phyloP scores from a whole-genome alignment of 257 asterid species.

The Fraxinus cuspidata region DNA sequence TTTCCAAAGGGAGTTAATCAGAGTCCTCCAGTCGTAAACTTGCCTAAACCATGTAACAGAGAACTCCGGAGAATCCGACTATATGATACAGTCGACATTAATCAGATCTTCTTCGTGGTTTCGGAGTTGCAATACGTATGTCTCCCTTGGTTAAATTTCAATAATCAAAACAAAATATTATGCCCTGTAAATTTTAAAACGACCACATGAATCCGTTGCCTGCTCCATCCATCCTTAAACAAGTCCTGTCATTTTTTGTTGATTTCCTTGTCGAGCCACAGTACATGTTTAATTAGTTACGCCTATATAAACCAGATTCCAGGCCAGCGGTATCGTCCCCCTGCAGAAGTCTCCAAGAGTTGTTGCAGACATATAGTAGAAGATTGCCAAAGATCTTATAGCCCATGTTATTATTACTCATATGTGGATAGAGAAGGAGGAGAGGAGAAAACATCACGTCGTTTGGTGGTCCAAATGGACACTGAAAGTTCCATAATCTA shows the following conservation, averaged over 20 bases:
- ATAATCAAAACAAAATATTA: background rate
- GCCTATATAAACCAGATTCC: constrained; percentile 43
- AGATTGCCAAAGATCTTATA: constrained; percentile 41
- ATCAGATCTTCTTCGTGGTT: constrained; percentile 61
- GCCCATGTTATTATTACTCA: constrained; percentile 65
- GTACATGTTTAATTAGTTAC: background rate
- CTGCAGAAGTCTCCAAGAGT: constrained; percentile 59
- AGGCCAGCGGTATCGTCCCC: constrained; percentile 56
- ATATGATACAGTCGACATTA: constrained; percentile 53
- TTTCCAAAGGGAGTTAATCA: constrained; percentile 31
- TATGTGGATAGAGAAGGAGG: constrained; percentile 54
- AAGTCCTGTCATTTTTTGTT: background rate
- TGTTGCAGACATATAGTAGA: constrained; percentile 59
- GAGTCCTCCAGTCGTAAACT: constrained; percentile 40
- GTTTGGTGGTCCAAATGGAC: constrained; percentile 78
- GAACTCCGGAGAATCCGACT: constrained; percentile 66
- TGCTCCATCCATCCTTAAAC: background rate
- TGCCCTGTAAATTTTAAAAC: background rate
- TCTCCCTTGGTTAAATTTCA: background rate
- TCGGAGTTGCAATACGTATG: constrained; percentile 63
- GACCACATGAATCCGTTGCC: background rate
- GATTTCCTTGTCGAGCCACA: background rate
- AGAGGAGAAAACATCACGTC: constrained; percentile 43
- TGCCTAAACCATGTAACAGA: constrained; percentile 55
- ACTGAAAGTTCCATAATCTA: constrained; percentile 68